These are phyloP conservation scores for Symbiodinium pilosum DNA, from an alignment of 73 alveolate genomes.

Conservation along the genomic window DNA sequence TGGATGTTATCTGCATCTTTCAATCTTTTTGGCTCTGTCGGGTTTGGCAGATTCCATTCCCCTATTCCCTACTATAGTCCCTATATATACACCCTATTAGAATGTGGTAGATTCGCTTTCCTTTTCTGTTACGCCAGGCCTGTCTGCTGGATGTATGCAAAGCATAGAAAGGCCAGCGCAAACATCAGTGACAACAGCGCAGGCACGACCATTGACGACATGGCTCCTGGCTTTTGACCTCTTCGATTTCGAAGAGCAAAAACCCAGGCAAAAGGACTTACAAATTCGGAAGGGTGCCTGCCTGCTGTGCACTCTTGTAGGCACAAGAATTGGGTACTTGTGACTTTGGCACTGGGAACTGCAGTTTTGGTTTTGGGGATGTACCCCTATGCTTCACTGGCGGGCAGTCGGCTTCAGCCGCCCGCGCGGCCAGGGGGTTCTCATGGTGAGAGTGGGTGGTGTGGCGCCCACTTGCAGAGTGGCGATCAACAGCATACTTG, in stretches of 20 bases:
- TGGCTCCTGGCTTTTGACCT: neutral
- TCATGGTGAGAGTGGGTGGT: too few species aligned
- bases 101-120: too few species aligned
- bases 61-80: too few species aligned
- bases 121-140: neutral
- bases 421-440: too few species aligned
- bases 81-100: too few species aligned
- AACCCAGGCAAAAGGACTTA: neutral
- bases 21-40: neutral
- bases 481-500: too few species aligned
- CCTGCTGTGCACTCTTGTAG: neutral
- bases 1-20: neutral
- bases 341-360: too few species aligned
- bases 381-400: too few species aligned
- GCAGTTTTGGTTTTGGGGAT: too few species aligned
- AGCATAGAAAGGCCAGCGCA: conserved; percentile 51
- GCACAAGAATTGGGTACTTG: too few species aligned
- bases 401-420: too few species aligned
- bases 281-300: neutral
- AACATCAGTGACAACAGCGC: conserved; percentile 61
- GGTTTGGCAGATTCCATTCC: neutral
- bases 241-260: neutral
- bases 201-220: conserved; percentile 82
- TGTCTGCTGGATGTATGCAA: conserved; percentile 22
- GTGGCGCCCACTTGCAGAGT: too few species aligned